Evolutionary conservation across 2,329 filamentous ascomycete species (phyloP).

Genomic region (Diaporthe sp.): DNA sequence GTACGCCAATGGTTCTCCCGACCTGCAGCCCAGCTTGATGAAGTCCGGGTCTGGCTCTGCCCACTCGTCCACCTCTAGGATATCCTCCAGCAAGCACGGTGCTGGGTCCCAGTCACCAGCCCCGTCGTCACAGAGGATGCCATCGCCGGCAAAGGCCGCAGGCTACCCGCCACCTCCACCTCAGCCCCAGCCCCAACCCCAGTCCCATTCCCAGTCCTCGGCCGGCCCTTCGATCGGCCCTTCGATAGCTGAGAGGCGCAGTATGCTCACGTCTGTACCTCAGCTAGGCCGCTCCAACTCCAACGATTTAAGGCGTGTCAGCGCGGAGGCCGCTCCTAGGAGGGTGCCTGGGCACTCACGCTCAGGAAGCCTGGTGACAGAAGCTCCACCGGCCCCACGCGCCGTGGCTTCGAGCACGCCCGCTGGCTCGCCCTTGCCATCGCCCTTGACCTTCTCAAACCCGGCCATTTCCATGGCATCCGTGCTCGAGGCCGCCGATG

Average conservation of each 20-base stretch:
- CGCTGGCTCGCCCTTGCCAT: constrained; percentile 48
- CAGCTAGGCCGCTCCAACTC: constrained; percentile 52
- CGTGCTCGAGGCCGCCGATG: constrained; percentile 69
- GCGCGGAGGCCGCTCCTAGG: constrained; percentile 56
- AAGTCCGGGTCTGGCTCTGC: constrained; percentile 60
- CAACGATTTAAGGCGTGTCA: constrained; percentile 57
- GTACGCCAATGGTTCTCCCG: constrained; percentile 77
- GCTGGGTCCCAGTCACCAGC: constrained; percentile 49
- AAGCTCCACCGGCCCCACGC: constrained; percentile 54
- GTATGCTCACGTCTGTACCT: constrained; percentile 54
- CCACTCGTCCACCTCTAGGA: constrained; percentile 61
- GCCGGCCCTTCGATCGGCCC: constrained; percentile 40
- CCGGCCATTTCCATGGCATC: constrained; percentile 66
- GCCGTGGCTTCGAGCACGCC: constrained; percentile 53
- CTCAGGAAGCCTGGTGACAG: constrained; percentile 55
- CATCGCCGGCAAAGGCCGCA: constrained; percentile 58
- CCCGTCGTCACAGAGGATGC: constrained; percentile 57
- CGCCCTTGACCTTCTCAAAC: constrained; percentile 48
- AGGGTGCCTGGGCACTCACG: constrained; percentile 55
- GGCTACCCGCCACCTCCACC: constrained; percentile 44
- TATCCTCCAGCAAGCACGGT: constrained; percentile 56
- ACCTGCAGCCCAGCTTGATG: constrained; percentile 57
- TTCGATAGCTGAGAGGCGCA: constrained; percentile 46
- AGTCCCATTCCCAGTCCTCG: constrained; percentile 33
- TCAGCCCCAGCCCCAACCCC: constrained; percentile 43